Conservation (phyloP, 257 asterid species). For the Solanum infundibuliforme region DNA sequence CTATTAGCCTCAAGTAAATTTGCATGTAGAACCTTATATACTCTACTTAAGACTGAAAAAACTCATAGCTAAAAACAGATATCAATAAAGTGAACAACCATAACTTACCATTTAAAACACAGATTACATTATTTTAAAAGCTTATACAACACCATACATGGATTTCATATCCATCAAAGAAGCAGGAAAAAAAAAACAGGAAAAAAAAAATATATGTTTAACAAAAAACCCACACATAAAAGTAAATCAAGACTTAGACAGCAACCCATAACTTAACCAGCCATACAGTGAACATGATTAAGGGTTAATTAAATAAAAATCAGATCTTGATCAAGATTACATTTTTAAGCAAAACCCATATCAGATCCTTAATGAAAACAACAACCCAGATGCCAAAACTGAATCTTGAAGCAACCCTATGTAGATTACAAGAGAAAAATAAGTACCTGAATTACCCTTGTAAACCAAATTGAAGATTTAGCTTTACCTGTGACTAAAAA, state of each 20-base stretch:
- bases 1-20: neutral
- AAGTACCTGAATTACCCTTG: neutral
- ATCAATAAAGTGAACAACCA: neutral
- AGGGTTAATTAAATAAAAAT: neutral
- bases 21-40: neutral
- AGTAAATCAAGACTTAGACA: neutral
- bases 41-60: neutral
- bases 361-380: constrained; percentile 9
- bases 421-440: neutral
- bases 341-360: neutral
- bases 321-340: constrained; percentile 12
- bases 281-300: neutral
- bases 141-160: neutral
- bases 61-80: neutral
- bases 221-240: neutral
- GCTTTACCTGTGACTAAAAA: neutral
- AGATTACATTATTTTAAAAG: neutral
- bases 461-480: neutral
- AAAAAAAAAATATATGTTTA: neutral
- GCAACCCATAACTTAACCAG: neutral
- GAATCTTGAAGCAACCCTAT: neutral
- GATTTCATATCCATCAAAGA: neutral
- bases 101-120: neutral
- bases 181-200: neutral
- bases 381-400: neutral